A percentile compares a stretch with the other conserved stretches of the same genome.
Evolutionary conservation across 305 asterid genomes (phyloP).

Genomic region (Fraxinus xanthoxyloides): DNA sequence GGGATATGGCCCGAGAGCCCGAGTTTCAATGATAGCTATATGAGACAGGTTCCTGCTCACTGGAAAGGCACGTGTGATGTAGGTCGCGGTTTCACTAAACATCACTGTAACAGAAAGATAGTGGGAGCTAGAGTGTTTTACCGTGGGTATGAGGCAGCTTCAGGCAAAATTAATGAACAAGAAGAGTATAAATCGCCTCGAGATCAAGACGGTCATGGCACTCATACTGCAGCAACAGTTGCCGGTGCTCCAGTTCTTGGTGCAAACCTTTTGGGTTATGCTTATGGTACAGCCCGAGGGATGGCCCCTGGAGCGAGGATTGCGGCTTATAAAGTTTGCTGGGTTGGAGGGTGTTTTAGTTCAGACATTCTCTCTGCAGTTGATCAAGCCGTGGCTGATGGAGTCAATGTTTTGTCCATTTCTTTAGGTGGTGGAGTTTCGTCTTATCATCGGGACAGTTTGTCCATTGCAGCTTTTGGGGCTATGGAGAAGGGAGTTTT

Average conservation of each 20-base stretch:
- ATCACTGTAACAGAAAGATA: constrained; percentile 67
- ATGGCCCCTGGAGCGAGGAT: constrained; percentile 88
- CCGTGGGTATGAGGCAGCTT: constrained; percentile 74
- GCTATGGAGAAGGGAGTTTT: constrained; percentile 94
- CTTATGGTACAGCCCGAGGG: constrained; percentile 76
- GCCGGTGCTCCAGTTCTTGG: constrained; percentile 67
- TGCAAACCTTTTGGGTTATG: constrained; percentile 80
- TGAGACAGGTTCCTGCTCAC: constrained; percentile 44
- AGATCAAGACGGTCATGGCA: constrained; percentile 97
- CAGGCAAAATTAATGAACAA: constrained; percentile 68
- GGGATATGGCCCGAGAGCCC: constrained; percentile 96
- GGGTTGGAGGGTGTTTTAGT: constrained; percentile 93
- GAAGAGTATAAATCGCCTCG: constrained; percentile 75
- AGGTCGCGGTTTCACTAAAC: constrained; percentile 63
- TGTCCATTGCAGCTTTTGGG: constrained; percentile 78
- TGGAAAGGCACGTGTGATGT: constrained; percentile 79
- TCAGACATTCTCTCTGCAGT: constrained; percentile 87
- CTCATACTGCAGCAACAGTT: constrained; percentile 86
- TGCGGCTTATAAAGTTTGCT: constrained; percentile 87
- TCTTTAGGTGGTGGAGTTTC: constrained; percentile 93
- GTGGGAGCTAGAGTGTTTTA: constrained; percentile 82
- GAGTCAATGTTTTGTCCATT: constrained; percentile 74
- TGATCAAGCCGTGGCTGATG: constrained; percentile 92
- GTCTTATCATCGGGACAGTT: constrained; percentile 65
- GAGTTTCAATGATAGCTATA: constrained; percentile 81